Conservation (phyloP, 176 grass and related monocot species). For the Tillandsia fasciculata region DNA sequence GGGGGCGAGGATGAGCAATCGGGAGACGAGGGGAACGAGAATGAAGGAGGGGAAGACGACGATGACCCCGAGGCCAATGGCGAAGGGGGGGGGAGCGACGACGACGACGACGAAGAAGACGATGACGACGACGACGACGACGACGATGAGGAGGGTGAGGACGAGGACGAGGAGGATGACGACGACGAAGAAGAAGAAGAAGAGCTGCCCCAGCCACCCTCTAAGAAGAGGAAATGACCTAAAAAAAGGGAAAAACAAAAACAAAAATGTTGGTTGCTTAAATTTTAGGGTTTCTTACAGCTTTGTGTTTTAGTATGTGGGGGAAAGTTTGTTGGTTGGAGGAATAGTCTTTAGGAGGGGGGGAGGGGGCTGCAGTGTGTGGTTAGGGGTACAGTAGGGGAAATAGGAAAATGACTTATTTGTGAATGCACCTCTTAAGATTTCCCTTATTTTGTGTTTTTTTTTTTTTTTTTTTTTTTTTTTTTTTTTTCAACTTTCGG, state of each 20-base stretch:
- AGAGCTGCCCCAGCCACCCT: slow-evolving; percentile 31
- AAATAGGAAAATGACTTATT: neutral
- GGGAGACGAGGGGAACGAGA: slow-evolving; percentile 20
- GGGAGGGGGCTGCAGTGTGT: neutral
- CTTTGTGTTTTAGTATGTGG: neutral
- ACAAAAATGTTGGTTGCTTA: neutral
- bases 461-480: neutral
- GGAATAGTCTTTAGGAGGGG: neutral
- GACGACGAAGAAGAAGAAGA: slow-evolving; percentile 32
- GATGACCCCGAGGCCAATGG: slow-evolving; percentile 34
- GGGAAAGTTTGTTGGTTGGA: neutral
- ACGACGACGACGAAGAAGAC: slow-evolving; percentile 5
- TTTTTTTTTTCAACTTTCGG: neutral
- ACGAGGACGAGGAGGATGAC: slow-evolving; percentile 21
- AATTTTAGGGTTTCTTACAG: neutral
- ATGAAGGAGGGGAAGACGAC: slow-evolving; percentile 25
- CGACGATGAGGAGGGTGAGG: neutral
- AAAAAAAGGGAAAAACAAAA: neutral
- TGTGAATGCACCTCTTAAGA: neutral
- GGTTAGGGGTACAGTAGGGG: neutral
- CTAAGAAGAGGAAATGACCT: slow-evolving; percentile 45
- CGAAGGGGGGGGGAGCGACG: slow-evolving; percentile 29
- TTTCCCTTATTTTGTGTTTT: neutral
- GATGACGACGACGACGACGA: slow-evolving; percentile 3
- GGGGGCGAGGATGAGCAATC: slow-evolving; percentile 21